A percentile compares a stretch with the other conserved stretches of the same genome.
phyloP scores from a whole-genome alignment of 805 yeast genomes.

The Hanseniaspora mollemarum region DNA sequence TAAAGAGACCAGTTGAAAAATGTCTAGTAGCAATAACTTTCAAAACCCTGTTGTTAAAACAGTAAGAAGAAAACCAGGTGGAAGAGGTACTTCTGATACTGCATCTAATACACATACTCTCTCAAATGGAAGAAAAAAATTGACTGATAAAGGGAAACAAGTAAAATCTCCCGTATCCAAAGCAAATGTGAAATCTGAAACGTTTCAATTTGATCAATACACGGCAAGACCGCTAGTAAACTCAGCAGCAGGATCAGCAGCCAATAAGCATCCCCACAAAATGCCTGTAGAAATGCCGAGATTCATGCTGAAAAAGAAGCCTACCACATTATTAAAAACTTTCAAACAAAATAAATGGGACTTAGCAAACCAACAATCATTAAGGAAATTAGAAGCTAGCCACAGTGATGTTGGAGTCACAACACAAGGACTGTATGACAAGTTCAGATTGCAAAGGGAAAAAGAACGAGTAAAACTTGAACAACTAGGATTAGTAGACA shows the following conservation, averaged over 20 bases:
- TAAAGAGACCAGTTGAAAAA: no score
- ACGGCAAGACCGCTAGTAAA: no score
- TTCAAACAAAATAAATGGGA: slow-evolving; percentile 54
- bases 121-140: no score
- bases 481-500: slow-evolving; percentile 68
- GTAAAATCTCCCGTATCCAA: no score
- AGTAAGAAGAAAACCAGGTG: no score
- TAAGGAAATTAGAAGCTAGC: slow-evolving; percentile 41
- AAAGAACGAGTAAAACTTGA: slow-evolving; percentile 72
- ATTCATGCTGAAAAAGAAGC: slow-evolving; percentile 31
- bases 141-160: no score
- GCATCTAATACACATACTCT: no score
- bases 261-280: not conserved
- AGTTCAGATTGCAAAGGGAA: slow-evolving; percentile 61
- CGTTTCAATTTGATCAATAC: no score
- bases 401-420: slow-evolving; percentile 35
- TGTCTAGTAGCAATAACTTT: no score
- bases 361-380: slow-evolving; percentile 49
- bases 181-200: not conserved
- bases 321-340: slow-evolving; percentile 27
- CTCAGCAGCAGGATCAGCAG: no score
- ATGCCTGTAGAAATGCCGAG: slow-evolving; percentile 28
- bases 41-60: no score
- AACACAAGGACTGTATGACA: slow-evolving; percentile 61
- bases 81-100: no score